Evolutionary conservation across 1,284 basidiomycete species (phyloP), one percentile per base, ranked within the genome.

Genomic region (Leccinum fuscescens): DNA sequence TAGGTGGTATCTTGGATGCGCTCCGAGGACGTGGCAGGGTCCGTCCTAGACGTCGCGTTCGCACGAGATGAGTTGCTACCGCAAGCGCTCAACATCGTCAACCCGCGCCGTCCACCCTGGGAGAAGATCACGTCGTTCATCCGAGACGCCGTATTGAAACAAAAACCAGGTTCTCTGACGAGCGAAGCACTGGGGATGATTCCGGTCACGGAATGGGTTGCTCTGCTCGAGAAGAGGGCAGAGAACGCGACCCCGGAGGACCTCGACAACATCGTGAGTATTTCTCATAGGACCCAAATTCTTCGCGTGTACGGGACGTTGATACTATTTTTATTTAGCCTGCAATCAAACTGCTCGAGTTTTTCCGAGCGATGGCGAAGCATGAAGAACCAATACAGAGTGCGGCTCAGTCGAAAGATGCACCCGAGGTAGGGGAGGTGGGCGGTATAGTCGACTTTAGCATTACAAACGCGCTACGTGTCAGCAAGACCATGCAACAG

Each of bases 1-100:
- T 27, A 71, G 71, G 44, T 63, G 27, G 57, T 72, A 20, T 69
- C 69, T 0, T 72, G 69, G 69, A 60, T 70, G 52, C 66, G 56
- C 3, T 50, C 63, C 1, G 60, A 69, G 12, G 60, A 62, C 0
- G 69, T 68, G 2, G 69, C 68, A 17, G 50, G 55, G 8, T 55
- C 60, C 3, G 56, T 66, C 6, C n/a, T 70, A 6, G 67, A 70
- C n/a, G 35, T 70, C 0, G 58, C 59, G 3, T 69, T 71, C n/a
- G 46, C 71, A 4, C 22, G 54, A 1, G 37, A 57, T 0, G 37
- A 20, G 11, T 4, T 9, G 42, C 11, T 42, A 1, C 66, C 67
- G 0, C 46, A 58, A n/a, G 60, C 44, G 22, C 58, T 69, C 46
- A 71, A 71, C 20, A 20, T 70, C 2, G 63, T 66, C 8, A 71